Conservation (phyloP, 352 stramenopile genomes). For the Paralagenidium karlingii region DNA sequence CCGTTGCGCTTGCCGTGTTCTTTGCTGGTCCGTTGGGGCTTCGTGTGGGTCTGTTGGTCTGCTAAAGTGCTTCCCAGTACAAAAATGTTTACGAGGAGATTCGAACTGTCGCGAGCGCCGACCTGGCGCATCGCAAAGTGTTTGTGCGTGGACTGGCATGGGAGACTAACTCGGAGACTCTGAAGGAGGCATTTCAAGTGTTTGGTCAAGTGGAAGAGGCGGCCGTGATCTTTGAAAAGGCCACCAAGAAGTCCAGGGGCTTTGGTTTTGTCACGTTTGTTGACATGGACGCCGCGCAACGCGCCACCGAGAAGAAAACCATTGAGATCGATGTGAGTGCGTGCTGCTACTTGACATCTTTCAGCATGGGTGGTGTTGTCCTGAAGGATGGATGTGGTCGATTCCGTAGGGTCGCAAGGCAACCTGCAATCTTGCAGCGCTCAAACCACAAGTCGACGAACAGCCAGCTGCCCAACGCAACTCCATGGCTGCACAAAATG, state of each 20-base stretch:
- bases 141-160: constrained; percentile 52
- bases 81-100: constrained; percentile 43
- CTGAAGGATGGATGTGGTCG: neutral
- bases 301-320: constrained; percentile 25
- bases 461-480: constrained; percentile 7
- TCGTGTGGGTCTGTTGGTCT: too few relatives aligned
- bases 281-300: constrained; percentile 43
- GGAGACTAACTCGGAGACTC: constrained; percentile 30
- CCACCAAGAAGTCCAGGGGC: constrained; percentile 39
- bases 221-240: constrained; percentile 48
- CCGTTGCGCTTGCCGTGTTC: too few relatives aligned
- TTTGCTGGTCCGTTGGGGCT: too few relatives aligned
- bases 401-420: constrained; percentile 17
- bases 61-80: constrained; percentile 41
- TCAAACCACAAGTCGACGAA: constrained; percentile 23
- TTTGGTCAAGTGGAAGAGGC: constrained; percentile 54
- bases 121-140: constrained; percentile 53
- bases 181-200: constrained; percentile 27
- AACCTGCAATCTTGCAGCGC: constrained; percentile 36
- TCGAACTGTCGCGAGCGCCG: constrained; percentile 31
- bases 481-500: constrained; percentile 14
- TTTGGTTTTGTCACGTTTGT: constrained; percentile 58
- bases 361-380: neutral
- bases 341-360: neutral
- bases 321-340: constrained; percentile 43